Evolutionary conservation across 179 eudicot species (phyloP), one percentile per base, ranked within the genome.

Genomic region (Patellifolia procumbens): DNA sequence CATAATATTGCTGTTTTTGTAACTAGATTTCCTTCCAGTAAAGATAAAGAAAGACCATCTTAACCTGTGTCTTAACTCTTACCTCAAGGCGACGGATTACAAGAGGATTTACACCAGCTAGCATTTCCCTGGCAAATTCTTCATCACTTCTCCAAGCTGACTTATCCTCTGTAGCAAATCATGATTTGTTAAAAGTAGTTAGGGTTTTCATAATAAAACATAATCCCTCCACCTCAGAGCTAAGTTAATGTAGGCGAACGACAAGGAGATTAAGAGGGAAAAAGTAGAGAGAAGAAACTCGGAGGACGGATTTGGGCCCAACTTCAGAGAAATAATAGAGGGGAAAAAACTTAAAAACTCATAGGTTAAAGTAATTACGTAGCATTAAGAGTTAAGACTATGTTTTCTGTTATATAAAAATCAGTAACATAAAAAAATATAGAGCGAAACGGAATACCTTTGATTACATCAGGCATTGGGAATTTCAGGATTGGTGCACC

Each of bases 81-180:
- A 92, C 97, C 81, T 88, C 81, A 58, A 94, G 88, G 49, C 87
- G 86, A 7, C 88, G 72, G 66, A 94, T 89, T 45, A 79, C 73
- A 34, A 90, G 69, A 74, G 97, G 97, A 84, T 92, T 87, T 10
- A 86, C 55, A 43, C 95, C 97, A 43, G 96, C 97, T 61, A 91
- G 76, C 93, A 91, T 91, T 77, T 92, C 98, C 75, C 99, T 82
- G 19, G 85, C 95, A 82, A 95, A 93, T 71, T 95, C 99, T 85
- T 90, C 97, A 74, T 95, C 99, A 19, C 95, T 91, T 76, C 91
- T 85, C 99, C 99, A 95, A 13, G 97, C 97, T 17, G 85, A 68
- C 80, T 80, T 85, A 80, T 91, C 87, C 83, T 82, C 97, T 92
- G 35, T 61, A 66, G 7, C 70, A 66, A n/a, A 7, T 12, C 52